Evolutionary conservation across 305 asterid species (phyloP).

Genomic region (Rubia peregrina): DNA sequence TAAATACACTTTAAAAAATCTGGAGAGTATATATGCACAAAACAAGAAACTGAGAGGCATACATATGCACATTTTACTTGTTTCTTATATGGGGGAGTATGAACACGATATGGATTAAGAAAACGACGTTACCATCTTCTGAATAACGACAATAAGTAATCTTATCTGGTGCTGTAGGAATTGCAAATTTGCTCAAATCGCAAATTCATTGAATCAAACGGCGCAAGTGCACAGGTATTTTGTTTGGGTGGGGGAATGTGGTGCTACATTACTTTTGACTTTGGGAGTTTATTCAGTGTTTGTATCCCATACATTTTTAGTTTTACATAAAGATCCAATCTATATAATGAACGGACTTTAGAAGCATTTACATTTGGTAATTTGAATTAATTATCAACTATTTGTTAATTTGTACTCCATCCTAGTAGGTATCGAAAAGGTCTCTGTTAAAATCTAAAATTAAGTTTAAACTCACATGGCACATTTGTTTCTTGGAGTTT

Average conservation of each 20-base stretch:
- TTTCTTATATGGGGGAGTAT: too few relatives aligned
- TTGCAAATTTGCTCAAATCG: too few relatives aligned
- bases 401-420: not conserved
- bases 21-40: too few relatives aligned
- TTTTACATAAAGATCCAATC: not conserved
- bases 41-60: too few relatives aligned
- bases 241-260: not conserved
- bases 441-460: too few relatives aligned
- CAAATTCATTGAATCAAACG: not conserved
- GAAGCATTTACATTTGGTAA: not conserved
- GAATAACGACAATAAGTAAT: not conserved
- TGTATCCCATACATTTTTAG: not conserved
- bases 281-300: not conserved
- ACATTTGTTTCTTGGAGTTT: too few relatives aligned
- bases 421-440: too few relatives aligned
- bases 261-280: conserved; percentile 4
- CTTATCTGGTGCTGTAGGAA: not conserved
- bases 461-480: too few relatives aligned
- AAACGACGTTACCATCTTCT: not conserved
- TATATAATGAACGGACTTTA: not conserved
- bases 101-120: too few relatives aligned
- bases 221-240: not conserved
- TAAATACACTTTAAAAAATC: too few relatives aligned
- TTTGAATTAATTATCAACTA: too few relatives aligned
- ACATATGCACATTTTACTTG: too few relatives aligned